These are phyloP conservation scores for Sistotremastrum suecicum DNA, from an alignment of 768 basidiomycete genomes.

Conservation along the genomic window DNA sequence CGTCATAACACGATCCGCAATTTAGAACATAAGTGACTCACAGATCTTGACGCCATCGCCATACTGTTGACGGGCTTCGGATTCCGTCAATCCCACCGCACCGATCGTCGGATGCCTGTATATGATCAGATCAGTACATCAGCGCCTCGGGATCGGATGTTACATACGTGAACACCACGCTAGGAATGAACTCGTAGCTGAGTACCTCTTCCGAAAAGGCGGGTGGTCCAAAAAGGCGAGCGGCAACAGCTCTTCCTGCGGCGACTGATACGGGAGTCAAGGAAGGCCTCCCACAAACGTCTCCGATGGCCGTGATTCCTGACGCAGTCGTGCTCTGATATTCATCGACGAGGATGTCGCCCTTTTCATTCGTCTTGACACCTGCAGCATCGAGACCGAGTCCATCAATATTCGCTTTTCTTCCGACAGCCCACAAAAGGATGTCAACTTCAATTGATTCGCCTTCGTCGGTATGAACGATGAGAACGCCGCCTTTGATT, in stretches of 20 bases:
- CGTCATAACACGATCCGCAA: too few relatives aligned
- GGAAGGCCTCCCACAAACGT: slow-evolving; percentile 83
- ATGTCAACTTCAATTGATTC: slow-evolving; percentile 73
- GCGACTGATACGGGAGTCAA: slow-evolving; percentile 97
- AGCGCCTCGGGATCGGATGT: background rate
- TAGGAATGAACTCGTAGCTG: slow-evolving; percentile 79
- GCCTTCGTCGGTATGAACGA: slow-evolving; percentile 62
- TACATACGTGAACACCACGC: slow-evolving; percentile 91
- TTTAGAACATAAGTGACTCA: slow-evolving; percentile 27
- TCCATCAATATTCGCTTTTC: slow-evolving; percentile 62
- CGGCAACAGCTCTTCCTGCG: slow-evolving; percentile 78
- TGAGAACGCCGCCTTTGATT: slow-evolving; percentile 52
- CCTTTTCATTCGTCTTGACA: slow-evolving; percentile 60
- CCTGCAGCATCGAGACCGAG: slow-evolving; percentile 69
- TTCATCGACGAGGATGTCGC: slow-evolving; percentile 83
- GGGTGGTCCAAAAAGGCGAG: slow-evolving; percentile 79
- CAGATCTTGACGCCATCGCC: slow-evolving; percentile 88
- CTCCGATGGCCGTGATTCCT: slow-evolving; percentile 74
- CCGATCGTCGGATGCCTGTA: slow-evolving; percentile 87
- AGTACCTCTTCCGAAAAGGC: slow-evolving; percentile 82
- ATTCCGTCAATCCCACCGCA: slow-evolving; percentile 89
- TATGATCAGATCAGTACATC: slow-evolving; percentile 1
- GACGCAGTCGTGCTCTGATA: slow-evolving; percentile 75
- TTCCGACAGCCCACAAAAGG: slow-evolving; percentile 90
- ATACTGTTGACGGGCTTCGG: slow-evolving; percentile 75